Evolutionary conservation across 768 basidiomycete species (phyloP).

Genomic region (Pulveroboletus frians): DNA sequence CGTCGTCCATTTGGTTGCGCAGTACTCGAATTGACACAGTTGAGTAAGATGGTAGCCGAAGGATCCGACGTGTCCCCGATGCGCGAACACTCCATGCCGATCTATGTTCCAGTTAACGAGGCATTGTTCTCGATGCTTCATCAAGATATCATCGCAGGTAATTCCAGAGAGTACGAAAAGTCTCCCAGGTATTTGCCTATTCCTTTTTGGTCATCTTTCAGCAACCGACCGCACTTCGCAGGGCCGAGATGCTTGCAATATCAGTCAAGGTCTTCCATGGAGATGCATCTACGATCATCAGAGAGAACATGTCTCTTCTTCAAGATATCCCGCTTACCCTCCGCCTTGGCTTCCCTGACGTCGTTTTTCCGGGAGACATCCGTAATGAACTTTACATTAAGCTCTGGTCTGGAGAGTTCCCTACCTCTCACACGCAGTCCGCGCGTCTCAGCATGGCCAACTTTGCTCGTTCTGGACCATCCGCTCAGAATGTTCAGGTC

Average conservation of each 20-base stretch:
- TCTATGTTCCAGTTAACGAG: constrained; percentile 80
- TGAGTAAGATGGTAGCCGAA: constrained; percentile 63
- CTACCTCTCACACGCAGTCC: constrained; percentile 45
- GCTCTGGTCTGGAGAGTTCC: constrained; percentile 91
- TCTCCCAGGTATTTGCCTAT: constrained; percentile 56
- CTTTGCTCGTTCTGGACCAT: constrained; percentile 55
- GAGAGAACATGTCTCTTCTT: constrained; percentile 79
- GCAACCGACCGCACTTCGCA: constrained; percentile 27
- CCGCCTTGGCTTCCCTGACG: constrained; percentile 92
- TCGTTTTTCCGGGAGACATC: constrained; percentile 88
- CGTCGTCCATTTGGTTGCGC: constrained; percentile 96
- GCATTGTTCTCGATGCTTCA: constrained; percentile 88
- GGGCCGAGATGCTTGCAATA: constrained; percentile 83
- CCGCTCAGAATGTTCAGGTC: constrained; percentile 69
- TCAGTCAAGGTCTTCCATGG: constrained; percentile 86
- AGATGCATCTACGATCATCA: constrained; percentile 65
- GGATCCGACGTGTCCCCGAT: constrained; percentile 57
- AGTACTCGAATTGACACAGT: constrained; percentile 76
- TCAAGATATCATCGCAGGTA: constrained; percentile 85
- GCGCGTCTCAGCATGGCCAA: constrained; percentile 53
- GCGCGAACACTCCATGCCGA: constrained; percentile 81
- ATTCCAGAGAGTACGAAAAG: constrained; percentile 76
- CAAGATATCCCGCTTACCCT: constrained; percentile 77
- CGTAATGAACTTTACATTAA: constrained; percentile 96
- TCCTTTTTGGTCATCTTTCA: not conserved